Evolutionary conservation across 352 stramenopile genomes (phyloP), one percentile per base, ranked within the genome.

Genomic region (Globisporangium acanthophoron): DNA sequence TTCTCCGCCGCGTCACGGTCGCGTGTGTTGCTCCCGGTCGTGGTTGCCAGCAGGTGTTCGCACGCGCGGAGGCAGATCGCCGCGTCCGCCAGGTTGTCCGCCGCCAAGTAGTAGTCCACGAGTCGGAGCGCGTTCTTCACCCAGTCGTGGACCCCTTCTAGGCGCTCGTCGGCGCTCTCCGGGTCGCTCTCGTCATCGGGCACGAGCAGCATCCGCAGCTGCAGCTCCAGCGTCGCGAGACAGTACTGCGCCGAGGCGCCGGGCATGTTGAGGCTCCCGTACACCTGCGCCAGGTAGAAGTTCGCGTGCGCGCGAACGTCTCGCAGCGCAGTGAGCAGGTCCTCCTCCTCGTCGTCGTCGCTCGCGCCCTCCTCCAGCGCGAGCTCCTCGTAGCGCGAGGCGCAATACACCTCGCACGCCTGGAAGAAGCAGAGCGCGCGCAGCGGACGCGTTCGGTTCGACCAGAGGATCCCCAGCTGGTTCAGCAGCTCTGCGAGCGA

Each of bases 281-380:
- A 92, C 33, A 88, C 68, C 47, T 92, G 81, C 7, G 81, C 81
- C 46, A 92, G 55, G 59, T 88, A 92, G 53, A 92, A 90, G 37
- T 86, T 69, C 41, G 78, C 62, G 54, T 87, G 76, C 5, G 74
- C 81, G 18, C 75, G 74, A 0, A 65, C 62, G 20, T 62, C 56
- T 2, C 52, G 29, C 66, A 49, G 18, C 27, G 48, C 43, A 18
- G 54, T 33, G 6, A 27, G 29, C 3, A 51, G 3, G 5, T 48
- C 49, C 21, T 72, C 33, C 16, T 35, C 27, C n/a, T 63, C 53
- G 0, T 52, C 51, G 20, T 58, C 20, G 11, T 59, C 33, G n/a
- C 15, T 47, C 0, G 8, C 56, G 11, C 21, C 20, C 3, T 54
- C 37, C n/a, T 8, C 11, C 1, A 15, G 20, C n/a, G 9, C 13